Base-by-base conservation (phyloP, 179 eudicot species). In the Carnegiea gigantea region DNA sequence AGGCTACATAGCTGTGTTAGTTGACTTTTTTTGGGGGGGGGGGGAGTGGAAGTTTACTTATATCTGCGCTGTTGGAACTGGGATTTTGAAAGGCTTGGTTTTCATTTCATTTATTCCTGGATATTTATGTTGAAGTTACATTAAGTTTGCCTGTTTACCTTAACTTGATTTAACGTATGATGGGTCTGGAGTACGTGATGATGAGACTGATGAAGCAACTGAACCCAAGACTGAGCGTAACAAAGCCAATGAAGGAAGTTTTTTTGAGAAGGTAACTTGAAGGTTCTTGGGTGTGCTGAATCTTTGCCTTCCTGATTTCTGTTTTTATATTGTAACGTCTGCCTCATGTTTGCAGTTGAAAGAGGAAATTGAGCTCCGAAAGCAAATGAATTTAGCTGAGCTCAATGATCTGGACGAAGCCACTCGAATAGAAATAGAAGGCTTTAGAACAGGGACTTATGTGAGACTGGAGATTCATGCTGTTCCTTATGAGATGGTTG, bases 401-500 rank as follows among this genome's bases (percentile, higher is more conserved):
- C 97, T 97, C 71, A 88, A 95, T 82, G 98, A 92, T 77, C 91
- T 95, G 65, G 98, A 97, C 82, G 99, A 95, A 80, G 91, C 82
- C 30, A 92, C 91, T 79, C 91, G 98, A 20, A 36, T 93, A 53
- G 99, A 95, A 49, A 89, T 97, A 75, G 98, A 97, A 85, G 98
- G 98, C 78, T 93, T 88, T 85, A 87, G 92, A 81, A 93, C 98
- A 53, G 98, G 98, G 82, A 91, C 91, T 6, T 97, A 95, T 80
- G 84, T 97, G 75, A 91, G 99, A 84, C 85, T 97, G 87, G 98
- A 97, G 83, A 83, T 95, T 83, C 95, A 88, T 83, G 89, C 83
- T 82, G 98, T 97, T 82, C 98, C 99, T 23, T 93, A 36, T 90
- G 98, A 97, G 88, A 91, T 97, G 97, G 98, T 95, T 77, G 98